These are phyloP conservation scores for Peronospora belbahrii DNA, from an alignment of 352 stramenopile species.

Conservation along the genomic window DNA sequence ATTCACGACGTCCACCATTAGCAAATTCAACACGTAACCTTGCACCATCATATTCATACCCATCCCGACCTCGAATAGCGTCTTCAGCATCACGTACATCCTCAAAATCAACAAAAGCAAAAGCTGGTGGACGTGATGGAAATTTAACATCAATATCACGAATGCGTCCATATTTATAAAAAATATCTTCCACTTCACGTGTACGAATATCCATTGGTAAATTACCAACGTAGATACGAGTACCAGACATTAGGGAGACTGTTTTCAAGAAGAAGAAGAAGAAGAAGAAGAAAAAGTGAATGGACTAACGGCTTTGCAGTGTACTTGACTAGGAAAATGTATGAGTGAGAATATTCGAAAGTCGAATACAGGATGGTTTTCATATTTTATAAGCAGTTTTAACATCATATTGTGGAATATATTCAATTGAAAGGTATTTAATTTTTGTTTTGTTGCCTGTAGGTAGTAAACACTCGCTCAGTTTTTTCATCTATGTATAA, in stretches of 20 bases:
- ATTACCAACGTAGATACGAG: constrained; percentile 64
- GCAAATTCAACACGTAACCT: constrained; percentile 48
- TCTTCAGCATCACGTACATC: constrained; percentile 58
- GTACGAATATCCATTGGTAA: constrained; percentile 68
- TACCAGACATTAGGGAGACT: constrained; percentile 35
- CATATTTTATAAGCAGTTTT: too few species aligned
- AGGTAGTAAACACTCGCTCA: too few species aligned
- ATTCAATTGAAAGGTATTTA: too few species aligned
- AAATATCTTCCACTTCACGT: constrained; percentile 65
- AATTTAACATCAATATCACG: constrained; percentile 66
- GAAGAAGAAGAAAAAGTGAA: too few species aligned
- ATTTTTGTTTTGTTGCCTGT: too few species aligned
- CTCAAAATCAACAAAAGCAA: constrained; percentile 75
- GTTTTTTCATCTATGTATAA: too few species aligned
- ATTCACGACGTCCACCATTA: constrained; percentile 29
- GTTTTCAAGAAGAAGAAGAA: too few species aligned
- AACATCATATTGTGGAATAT: too few species aligned
- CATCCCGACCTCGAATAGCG: constrained; percentile 42
- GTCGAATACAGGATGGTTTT: too few species aligned
- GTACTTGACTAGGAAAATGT: constrained; percentile 23
- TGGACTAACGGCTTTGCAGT: not conserved
- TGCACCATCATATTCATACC: constrained; percentile 54
- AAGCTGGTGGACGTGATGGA: constrained; percentile 43
- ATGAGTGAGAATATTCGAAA: constrained; percentile 10
- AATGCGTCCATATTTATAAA: constrained; percentile 67